Conservation (phyloP, 2,329 filamentous ascomycete genomes). For the Fusarium sp. region DNA sequence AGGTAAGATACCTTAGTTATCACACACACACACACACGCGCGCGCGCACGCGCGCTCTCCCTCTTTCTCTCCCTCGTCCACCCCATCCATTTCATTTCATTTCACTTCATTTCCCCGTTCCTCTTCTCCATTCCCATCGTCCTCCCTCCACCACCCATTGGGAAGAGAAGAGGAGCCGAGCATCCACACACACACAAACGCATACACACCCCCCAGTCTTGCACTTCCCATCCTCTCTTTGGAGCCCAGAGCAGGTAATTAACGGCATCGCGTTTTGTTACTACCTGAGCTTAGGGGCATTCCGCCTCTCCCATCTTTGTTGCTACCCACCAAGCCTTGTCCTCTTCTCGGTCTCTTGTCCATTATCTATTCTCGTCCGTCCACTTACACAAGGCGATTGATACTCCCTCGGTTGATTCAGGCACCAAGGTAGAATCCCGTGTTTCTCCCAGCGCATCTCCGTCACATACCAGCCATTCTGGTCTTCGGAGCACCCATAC, state of each 20-base stretch:
- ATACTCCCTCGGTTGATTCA: slow-evolving; percentile 33
- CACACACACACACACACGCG: slow-evolving; percentile 6
- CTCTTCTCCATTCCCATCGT: slow-evolving; percentile 32
- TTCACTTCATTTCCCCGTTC: slow-evolving; percentile 22
- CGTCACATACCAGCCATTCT: slow-evolving; percentile 37
- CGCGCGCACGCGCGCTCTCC: too few relatives aligned
- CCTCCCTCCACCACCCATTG: slow-evolving; percentile 28
- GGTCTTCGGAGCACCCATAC: slow-evolving; percentile 29
- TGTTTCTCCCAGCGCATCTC: slow-evolving; percentile 26
- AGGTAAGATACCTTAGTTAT: slow-evolving; percentile 13
- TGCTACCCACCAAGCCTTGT: slow-evolving; percentile 16
- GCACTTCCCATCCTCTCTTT: slow-evolving; percentile 6
- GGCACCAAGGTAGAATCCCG: slow-evolving; percentile 33
- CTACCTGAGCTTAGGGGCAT: slow-evolving; percentile 14
- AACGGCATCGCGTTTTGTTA: slow-evolving; percentile 12
- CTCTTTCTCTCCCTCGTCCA: slow-evolving; percentile 9
- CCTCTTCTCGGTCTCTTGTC: slow-evolving; percentile 6
- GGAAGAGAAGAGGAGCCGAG: slow-evolving; percentile 4
- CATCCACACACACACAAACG: slow-evolving; percentile 14
- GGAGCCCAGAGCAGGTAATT: slow-evolving; percentile 16
- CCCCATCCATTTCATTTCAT: slow-evolving; percentile 21
- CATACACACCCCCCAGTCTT: slow-evolving; percentile 14
- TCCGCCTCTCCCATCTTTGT: slow-evolving; percentile 24
- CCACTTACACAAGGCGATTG: slow-evolving; percentile 33
- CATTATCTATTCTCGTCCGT: slow-evolving; percentile 15